Evolutionary conservation across 2,329 filamentous ascomycete genomes (phyloP).

Genomic region (Ophioceras dolichostomum): DNA sequence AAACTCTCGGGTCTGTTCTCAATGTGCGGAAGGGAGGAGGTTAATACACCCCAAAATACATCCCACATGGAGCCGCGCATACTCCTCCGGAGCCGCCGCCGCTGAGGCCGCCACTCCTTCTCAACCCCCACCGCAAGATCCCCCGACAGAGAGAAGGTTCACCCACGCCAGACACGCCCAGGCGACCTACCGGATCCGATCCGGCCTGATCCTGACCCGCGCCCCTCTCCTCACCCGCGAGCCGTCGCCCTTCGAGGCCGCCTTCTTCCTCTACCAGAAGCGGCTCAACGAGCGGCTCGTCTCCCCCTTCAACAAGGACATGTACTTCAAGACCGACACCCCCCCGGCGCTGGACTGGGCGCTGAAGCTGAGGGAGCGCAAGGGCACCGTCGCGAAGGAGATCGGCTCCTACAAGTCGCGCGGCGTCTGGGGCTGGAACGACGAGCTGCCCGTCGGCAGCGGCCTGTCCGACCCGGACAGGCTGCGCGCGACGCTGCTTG

Average conservation of each 20-base stretch:
- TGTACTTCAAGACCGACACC: conserved; percentile 91
- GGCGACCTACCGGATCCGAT: conserved; percentile 34
- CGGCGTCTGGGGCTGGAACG: conserved; percentile 68
- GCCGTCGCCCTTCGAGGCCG: conserved; percentile 77
- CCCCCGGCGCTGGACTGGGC: conserved; percentile 81
- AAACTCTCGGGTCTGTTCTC: conserved; percentile 17
- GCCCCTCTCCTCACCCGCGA: conserved; percentile 77
- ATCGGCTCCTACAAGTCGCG: conserved; percentile 60
- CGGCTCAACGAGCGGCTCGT: conserved; percentile 87
- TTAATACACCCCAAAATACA: too few species aligned
- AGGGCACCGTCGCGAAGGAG: conserved; percentile 65
- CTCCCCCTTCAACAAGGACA: conserved; percentile 76
- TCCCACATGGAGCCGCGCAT: too few species aligned
- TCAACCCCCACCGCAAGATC: not conserved
- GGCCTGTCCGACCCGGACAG: conserved; percentile 49
- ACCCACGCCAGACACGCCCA: not conserved
- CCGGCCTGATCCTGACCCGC: conserved; percentile 74
- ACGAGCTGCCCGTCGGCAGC: conserved; percentile 73
- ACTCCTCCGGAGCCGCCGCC: conserved; percentile 7
- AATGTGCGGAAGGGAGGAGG: conserved; percentile 21
- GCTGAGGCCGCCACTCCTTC: conserved; percentile 9
- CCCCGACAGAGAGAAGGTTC: too few species aligned
- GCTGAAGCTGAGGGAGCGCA: conserved; percentile 65
- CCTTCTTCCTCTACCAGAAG: conserved; percentile 95
- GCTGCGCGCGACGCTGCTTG: conserved; percentile 56